Percentiles rank a stretch among this genome's conserved stretches.
These are phyloP conservation scores for Pythium dissimile DNA, from an alignment of 352 stramenopile species.

Conservation along the genomic window DNA sequence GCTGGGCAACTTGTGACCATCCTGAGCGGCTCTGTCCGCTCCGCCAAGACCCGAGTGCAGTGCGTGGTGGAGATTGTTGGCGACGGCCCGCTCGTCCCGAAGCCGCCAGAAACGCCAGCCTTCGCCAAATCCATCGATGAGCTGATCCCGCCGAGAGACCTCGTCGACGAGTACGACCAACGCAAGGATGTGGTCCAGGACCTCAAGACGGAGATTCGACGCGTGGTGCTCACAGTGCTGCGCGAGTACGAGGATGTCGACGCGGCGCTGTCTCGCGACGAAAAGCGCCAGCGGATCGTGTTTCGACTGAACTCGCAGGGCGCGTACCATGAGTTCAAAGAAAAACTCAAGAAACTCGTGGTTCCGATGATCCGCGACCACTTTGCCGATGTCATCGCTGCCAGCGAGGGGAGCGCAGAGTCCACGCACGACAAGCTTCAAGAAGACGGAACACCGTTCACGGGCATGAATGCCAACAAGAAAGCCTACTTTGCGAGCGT, in stretches of 20 bases:
- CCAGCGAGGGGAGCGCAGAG: background rate
- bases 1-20: conserved; percentile 25
- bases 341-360: conserved; percentile 81
- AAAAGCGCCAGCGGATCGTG: conserved; percentile 70
- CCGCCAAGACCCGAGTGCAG: conserved; percentile 30
- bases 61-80: conserved; percentile 29
- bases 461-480: conserved; percentile 27
- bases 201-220: conserved; percentile 56
- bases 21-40: conserved; percentile 24
- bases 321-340: conserved; percentile 78
- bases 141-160: conserved; percentile 47
- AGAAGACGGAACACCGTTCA: background rate
- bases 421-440: background rate
- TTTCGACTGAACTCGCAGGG: conserved; percentile 77
- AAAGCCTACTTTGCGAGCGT: conserved; percentile 60
- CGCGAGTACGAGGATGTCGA: conserved; percentile 50
- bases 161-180: conserved; percentile 44
- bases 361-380: conserved; percentile 64
- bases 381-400: conserved; percentile 17
- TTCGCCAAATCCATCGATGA: conserved; percentile 39
- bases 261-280: conserved; percentile 32
- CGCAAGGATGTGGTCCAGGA: conserved; percentile 37
- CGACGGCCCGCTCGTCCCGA: conserved; percentile 32
- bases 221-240: conserved; percentile 50
- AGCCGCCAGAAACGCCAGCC: conserved; percentile 26